A percentile compares a stretch with the other conserved stretches of the same genome.
These are phyloP conservation scores for Eucalyptus polybractea DNA, from an alignment of 345 rosid genomes.

Conservation along the genomic window DNA sequence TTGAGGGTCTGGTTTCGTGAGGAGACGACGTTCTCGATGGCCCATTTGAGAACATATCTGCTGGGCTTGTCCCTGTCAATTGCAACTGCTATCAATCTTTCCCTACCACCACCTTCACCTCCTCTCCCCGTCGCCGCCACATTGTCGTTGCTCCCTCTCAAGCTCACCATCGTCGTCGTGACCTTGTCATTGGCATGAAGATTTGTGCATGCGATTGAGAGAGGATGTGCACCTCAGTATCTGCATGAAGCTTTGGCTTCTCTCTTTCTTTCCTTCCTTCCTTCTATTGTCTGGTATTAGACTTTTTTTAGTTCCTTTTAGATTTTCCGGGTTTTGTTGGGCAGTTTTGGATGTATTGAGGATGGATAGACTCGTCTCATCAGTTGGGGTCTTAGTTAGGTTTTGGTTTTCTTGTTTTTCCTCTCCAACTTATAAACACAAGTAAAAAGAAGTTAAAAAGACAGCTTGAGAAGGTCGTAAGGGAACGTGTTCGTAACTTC, in stretches of 20 bases:
- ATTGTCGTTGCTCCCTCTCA: neutral
- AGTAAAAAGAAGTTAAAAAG: neutral
- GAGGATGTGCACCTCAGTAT: neutral
- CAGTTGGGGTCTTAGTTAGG: neutral
- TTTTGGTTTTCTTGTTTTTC: neutral
- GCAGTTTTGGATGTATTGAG: neutral
- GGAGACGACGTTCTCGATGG: constrained; percentile 23
- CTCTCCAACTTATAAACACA: neutral
- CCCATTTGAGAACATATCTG: constrained; percentile 40
- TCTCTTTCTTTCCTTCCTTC: neutral
- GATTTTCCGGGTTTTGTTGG: neutral
- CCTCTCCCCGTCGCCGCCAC: constrained; percentile 3
- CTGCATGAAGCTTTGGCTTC: neutral
- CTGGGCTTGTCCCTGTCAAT: constrained; percentile 29
- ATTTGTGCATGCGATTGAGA: neutral
- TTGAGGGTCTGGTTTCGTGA: constrained; percentile 12
- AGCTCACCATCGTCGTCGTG: neutral
- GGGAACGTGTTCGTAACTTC: neutral
- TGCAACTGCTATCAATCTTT: constrained; percentile 26
- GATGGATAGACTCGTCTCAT: neutral
- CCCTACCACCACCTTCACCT: constrained; percentile 6
- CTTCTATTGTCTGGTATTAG: neutral
- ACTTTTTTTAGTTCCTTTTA: neutral
- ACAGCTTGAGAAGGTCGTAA: neutral
- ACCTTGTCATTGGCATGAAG: neutral